Base-by-base conservation (phyloP, 495 filamentous ascomycete genomes). In the Trypethelium eluteriae region DNA sequence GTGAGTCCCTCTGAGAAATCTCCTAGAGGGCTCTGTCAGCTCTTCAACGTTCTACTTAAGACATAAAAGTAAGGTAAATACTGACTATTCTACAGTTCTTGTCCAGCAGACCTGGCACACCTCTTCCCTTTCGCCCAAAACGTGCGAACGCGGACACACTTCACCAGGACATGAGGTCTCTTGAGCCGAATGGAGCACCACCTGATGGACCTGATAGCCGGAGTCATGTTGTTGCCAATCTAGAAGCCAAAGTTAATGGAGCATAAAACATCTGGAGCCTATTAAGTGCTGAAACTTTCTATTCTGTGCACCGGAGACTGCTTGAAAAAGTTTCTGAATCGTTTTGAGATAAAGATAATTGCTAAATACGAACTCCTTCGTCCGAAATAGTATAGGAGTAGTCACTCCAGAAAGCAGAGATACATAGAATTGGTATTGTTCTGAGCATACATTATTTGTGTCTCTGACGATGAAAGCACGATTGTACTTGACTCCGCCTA, bases 101-200 rank as follows among this genome's bases (percentile, higher is more conserved):
- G 38, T 75, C 79, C 4, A 85, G 81, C 68, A 77, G 84, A 38
- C 81, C 81, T 7, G 78, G 77, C 44, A 87, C 82, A 38, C 85
- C 85, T 5, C 75, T 85, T 25, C 72, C 83, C 1, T 77, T 81
- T 57, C 77, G 81, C 64, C 78, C 79, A 2, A 75, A 76, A 67
- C 66, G 74, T 25, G 71, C 70, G 7, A 72, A 77, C 49, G 75
- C 75, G 32, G 39, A 68, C 53, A 67, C 69, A 3, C 64, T 74
- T 41, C 66, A 74, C 18, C 64, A 66, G 14, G 75, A 76, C 14
- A 38, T 69, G 14, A 32, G 12, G 38, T 62, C 67, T 3, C 36
- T 65, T 11, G 63, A 49, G 12, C 32, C n/a, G 16, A 66, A 57
- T 38, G 56, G 67, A 18, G 56, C 56, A 50, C 64, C 56, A 25